Conservation (phyloP, 768 basidiomycete species). For the Epithele typhae region DNA sequence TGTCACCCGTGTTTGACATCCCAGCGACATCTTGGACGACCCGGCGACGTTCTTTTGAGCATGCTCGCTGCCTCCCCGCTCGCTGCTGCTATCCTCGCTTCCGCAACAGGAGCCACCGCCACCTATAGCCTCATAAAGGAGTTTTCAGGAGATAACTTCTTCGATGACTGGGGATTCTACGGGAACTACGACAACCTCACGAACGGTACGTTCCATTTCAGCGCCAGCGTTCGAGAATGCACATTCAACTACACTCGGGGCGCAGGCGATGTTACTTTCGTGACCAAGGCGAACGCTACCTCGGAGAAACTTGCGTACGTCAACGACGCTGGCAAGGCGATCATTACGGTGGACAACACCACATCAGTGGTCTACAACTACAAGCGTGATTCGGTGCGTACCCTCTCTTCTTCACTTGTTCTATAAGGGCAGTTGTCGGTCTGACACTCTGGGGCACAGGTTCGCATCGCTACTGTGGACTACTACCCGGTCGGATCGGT, state of each 20-base stretch:
- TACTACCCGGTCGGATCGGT: conserved; percentile 39
- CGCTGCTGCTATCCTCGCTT: too few relatives aligned
- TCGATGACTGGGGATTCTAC: conserved; percentile 41
- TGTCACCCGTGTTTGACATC: too few relatives aligned
- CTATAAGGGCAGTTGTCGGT: neutral
- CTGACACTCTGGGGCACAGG: conserved; percentile 24
- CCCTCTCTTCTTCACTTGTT: neutral
- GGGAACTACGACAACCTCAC: conserved; percentile 32
- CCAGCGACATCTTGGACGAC: too few relatives aligned
- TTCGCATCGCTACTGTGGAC: conserved; percentile 40
- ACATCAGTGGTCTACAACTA: conserved; percentile 47
- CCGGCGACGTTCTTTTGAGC: too few relatives aligned
- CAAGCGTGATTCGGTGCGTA: conserved; percentile 55
- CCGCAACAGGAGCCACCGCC: too few relatives aligned
- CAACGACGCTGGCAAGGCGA: conserved; percentile 53
- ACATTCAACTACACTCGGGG: conserved; percentile 32
- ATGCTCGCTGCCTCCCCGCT: too few relatives aligned
- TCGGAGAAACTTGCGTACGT: conserved; percentile 53
- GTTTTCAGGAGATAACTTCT: conserved; percentile 37
- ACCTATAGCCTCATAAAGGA: conserved; percentile 17
- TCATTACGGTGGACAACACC: conserved; percentile 72
- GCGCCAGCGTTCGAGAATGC: neutral
- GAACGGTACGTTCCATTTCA: conserved; percentile 17
- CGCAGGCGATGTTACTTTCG: conserved; percentile 60
- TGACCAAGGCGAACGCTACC: conserved; percentile 42